These are phyloP conservation scores for Tetrapisispora nanseiensis DNA, from an alignment of 805 yeast species.

Conservation along the genomic window DNA sequence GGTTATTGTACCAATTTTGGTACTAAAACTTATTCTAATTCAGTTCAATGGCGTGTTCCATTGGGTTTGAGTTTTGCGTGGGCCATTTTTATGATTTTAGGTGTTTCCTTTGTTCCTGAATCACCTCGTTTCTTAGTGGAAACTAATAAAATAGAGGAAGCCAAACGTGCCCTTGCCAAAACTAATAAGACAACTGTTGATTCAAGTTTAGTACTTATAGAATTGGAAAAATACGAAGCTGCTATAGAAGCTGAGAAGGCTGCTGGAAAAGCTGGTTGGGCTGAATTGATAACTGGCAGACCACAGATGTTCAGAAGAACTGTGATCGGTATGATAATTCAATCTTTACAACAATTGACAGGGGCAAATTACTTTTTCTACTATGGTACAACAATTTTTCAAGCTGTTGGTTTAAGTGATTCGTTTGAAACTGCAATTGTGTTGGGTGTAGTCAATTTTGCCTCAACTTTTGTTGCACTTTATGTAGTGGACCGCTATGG, in stretches of 20 bases:
- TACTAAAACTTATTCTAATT: slow-evolving; percentile 32
- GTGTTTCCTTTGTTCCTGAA: slow-evolving; percentile 54
- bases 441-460: slow-evolving; percentile 53
- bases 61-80: slow-evolving; percentile 49
- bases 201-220: slow-evolving; percentile 45
- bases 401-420: slow-evolving; percentile 52
- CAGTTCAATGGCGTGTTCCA: slow-evolving; percentile 69
- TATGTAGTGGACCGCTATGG: slow-evolving; percentile 49
- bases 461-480: slow-evolving; percentile 44
- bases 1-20: slow-evolving; percentile 72
- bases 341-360: slow-evolving; percentile 61
- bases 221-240: slow-evolving; percentile 49
- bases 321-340: slow-evolving; percentile 45
- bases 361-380: slow-evolving; percentile 65
- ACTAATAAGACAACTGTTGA: slow-evolving; percentile 47
- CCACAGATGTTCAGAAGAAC: slow-evolving; percentile 46
- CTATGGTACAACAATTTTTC: slow-evolving; percentile 55
- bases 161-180: slow-evolving; percentile 46
- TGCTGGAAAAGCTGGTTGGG: slow-evolving; percentile 61
- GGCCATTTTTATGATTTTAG: slow-evolving; percentile 35
- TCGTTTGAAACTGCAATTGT: slow-evolving; percentile 53
- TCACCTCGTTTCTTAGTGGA: slow-evolving; percentile 64
- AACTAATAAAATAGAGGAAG: slow-evolving; percentile 48
- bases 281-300: slow-evolving; percentile 54
- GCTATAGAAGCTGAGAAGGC: slow-evolving; percentile 49